Evolutionary conservation across 352 stramenopile genomes (phyloP), one percentile per base, ranked within the genome.

Genomic region (Thalassiosira hispida): DNA sequence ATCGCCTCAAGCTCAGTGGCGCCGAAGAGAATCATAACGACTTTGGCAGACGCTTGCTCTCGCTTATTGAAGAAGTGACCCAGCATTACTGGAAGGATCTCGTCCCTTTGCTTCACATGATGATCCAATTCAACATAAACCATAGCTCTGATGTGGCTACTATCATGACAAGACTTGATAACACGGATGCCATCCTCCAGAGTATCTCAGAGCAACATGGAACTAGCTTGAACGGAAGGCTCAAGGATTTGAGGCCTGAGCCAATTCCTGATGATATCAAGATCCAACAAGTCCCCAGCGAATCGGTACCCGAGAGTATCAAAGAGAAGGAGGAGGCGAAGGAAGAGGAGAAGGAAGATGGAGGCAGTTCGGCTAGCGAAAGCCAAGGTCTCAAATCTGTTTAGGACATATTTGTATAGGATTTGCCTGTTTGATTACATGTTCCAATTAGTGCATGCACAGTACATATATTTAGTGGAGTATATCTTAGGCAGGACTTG

Each of bases 11-110:
- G 27, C 31, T 71, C 14, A 57, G 47, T 27, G 62, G 62, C 20
- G 62, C 62, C 12, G 38, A 55, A 57, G 62, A 71, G 22, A 42
- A 38, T 12, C 62, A 71, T 20, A 22, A 71, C n/a, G 33, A 57
- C 16, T 60, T 33, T 61, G 62, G 62, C 29, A 12, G 29, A 29
- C 60, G 40, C 42, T 44, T 71, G 6, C 29, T 56, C 18, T 2
- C 27, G 6, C 42, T 55, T 18, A 71, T 71, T 20, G 62, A 71
- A 20, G 62, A 71, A 55, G 47, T 60, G n/a, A 71, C 62, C 6
- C 8, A 16, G 9, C 11, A 14, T 11, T 52, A 47, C 14, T 71
- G 62, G 62, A 53, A 55, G n/a, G 62, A 71, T 40, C 35, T 71
- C 12, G 11, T 71, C 7, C 62, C 62, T 12, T 40, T 71, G 42